Evolutionary conservation across 176 grass and related monocot genomes (phyloP), one percentile per base, ranked within the genome.

Genomic region (Musa beccarii): DNA sequence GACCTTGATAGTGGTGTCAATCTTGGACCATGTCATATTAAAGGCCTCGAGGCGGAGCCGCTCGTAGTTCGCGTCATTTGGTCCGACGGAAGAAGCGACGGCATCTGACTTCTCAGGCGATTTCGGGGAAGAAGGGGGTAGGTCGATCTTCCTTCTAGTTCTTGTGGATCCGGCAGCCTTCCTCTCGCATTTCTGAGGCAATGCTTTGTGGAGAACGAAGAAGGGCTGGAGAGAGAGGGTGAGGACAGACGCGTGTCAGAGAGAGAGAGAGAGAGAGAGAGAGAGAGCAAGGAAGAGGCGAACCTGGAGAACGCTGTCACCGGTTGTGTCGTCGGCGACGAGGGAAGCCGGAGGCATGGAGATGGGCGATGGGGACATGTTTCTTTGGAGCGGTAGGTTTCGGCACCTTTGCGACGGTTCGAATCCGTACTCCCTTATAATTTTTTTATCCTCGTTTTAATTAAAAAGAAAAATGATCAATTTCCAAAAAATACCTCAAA

Each of bases 1-100:
- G 15, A 96, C 92, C 57, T 96, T 68, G 49, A 96, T 92, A 56
- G 85, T 89, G 43, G 76, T 63, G 20, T 96, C 81, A 66, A 96
- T 96, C 84, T 86, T 88, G 79, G 89, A 92, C 93, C 93, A 92
- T 9, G 75, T 84, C 1, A 66, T 51, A 54, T 87, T 63, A 77
- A 96, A 96, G 1, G 93, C 87, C 51, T 96, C 85, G 59, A 90
- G 52, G 14, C 79, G 83, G 23, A 92, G 86, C 79, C 80, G 85
- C 64, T 92, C 83, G 29, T 76, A 82, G 19, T 72, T 54, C 43
- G 21, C 23, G 63, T 75, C 71, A 69, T 67, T 59, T 78, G 79
- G 50, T 81, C 75, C 21, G 52, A 72, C 29, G 55, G 55, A 23
- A 64, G 28, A 6, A 51, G 43, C 68, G 49, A 51, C 43, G 25